Conservation (phyloP, 768 basidiomycete species). For the Podaxis sp. region DNA sequence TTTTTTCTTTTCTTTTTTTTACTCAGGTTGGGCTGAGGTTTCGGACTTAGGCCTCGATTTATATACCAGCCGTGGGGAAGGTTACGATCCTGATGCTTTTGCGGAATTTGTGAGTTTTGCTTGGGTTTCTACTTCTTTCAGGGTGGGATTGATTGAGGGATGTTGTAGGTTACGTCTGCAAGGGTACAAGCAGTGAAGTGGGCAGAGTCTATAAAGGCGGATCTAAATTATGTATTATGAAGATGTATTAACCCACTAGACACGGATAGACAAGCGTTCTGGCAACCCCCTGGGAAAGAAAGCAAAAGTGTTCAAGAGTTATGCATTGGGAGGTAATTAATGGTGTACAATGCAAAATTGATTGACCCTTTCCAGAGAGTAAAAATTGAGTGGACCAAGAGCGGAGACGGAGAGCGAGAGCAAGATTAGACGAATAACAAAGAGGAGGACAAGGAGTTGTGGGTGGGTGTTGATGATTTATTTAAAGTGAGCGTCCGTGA, state of each 20-base stretch:
- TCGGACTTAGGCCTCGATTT: slow-evolving; percentile 73
- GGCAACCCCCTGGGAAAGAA: not conserved
- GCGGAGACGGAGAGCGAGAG: not conserved
- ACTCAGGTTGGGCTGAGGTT: not conserved
- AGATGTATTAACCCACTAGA: not conserved
- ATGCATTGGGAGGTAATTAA: slow-evolving; percentile 9
- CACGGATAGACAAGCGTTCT: no score
- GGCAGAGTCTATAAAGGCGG: not conserved
- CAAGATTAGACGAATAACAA: not conserved
- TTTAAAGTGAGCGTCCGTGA: slow-evolving; percentile 16
- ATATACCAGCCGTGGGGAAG: slow-evolving; percentile 95
- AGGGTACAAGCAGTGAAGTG: slow-evolving; percentile 39
- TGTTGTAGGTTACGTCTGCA: slow-evolving; percentile 48
- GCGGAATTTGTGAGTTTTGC: slow-evolving; percentile 76
- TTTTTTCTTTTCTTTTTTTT: not conserved
- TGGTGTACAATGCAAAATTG: slow-evolving; percentile 5
- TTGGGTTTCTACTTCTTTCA: not conserved
- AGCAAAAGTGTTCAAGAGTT: not conserved
- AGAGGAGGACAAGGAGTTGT: not conserved
- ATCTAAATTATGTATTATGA: slow-evolving; percentile 1
- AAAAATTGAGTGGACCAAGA: not conserved
- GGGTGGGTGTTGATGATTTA: not conserved
- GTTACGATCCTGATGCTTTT: slow-evolving; percentile 98
- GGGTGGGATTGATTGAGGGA: not conserved
- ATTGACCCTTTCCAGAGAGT: not conserved